These are phyloP conservation scores for Boletus rubroflammeus DNA, from an alignment of 768 basidiomycete species.

Conservation along the genomic window DNA sequence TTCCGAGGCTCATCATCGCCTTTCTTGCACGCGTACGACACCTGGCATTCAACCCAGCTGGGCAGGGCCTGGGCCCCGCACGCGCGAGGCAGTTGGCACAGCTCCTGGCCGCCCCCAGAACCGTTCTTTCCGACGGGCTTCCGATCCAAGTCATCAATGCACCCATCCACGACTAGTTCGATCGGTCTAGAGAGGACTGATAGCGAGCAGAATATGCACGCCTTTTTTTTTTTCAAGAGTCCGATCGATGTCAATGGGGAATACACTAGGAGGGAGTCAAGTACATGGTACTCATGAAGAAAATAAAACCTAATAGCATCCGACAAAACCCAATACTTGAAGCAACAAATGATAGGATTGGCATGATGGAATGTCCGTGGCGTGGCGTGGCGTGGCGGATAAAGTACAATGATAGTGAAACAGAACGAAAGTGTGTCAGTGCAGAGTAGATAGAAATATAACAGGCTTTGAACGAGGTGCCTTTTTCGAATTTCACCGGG, in stretches of 20 bases:
- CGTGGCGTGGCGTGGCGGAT: background rate
- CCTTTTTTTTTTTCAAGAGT: background rate
- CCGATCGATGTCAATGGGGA: background rate
- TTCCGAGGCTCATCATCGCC: background rate
- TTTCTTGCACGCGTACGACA: background rate
- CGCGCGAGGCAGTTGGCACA: background rate
- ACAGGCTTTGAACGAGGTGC: background rate
- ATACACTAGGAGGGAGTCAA: background rate
- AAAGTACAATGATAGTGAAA: conserved; percentile 16
- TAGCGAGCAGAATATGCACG: background rate
- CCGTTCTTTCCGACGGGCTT: too few species aligned
- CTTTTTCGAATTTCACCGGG: background rate
- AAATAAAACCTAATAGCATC: conserved; percentile 2
- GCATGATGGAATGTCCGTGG: conserved; percentile 15
- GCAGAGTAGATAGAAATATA: background rate
- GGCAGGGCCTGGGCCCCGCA: background rate
- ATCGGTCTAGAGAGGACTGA: background rate
- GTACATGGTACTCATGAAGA: conserved; percentile 1
- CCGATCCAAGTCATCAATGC: too few species aligned
- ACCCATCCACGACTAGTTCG: background rate
- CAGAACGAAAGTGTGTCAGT: background rate
- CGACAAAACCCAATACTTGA: conserved; percentile 1
- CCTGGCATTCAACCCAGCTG: background rate
- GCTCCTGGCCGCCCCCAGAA: too few species aligned
- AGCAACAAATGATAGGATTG: conserved; percentile 3